A percentile compares a stretch with the other conserved stretches of the same genome.
phyloP scores from a whole-genome alignment of 495 filamentous ascomycete species.

The Penicillium taxi region DNA sequence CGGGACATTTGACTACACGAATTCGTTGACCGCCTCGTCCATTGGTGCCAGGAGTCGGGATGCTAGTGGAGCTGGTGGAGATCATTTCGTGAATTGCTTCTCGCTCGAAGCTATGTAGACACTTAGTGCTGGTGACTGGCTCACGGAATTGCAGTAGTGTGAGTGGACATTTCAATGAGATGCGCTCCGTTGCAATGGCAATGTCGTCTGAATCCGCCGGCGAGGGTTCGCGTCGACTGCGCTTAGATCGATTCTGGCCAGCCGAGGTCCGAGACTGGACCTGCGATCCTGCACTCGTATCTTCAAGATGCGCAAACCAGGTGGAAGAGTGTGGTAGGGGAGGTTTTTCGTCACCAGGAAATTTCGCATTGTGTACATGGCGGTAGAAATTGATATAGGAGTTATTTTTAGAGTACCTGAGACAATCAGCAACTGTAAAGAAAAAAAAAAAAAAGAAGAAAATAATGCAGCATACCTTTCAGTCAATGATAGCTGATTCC shows the following conservation, averaged over 20 bases:
- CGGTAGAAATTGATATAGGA: constrained; percentile 72
- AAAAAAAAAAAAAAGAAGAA: background rate
- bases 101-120: constrained; percentile 77
- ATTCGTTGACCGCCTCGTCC: constrained; percentile 17
- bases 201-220: constrained; percentile 60
- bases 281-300: constrained; percentile 15
- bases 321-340: constrained; percentile 59
- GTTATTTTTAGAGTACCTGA: constrained; percentile 65
- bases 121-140: constrained; percentile 66
- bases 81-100: constrained; percentile 62
- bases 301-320: constrained; percentile 59
- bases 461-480: constrained; percentile 23
- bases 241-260: constrained; percentile 5
- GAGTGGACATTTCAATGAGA: constrained; percentile 73
- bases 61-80: constrained; percentile 18
- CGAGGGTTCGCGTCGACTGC: constrained; percentile 19
- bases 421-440: background rate
- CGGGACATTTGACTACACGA: constrained; percentile 39
- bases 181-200: constrained; percentile 57
- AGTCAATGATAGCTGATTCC: constrained; percentile 29
- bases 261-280: background rate
- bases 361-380: constrained; percentile 65
- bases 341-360: constrained; percentile 53
- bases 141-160: constrained; percentile 65
- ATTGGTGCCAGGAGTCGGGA: constrained; percentile 14